phyloP scores from a whole-genome alignment of 306 rosid species.

The Cucumis cinereus region DNA sequence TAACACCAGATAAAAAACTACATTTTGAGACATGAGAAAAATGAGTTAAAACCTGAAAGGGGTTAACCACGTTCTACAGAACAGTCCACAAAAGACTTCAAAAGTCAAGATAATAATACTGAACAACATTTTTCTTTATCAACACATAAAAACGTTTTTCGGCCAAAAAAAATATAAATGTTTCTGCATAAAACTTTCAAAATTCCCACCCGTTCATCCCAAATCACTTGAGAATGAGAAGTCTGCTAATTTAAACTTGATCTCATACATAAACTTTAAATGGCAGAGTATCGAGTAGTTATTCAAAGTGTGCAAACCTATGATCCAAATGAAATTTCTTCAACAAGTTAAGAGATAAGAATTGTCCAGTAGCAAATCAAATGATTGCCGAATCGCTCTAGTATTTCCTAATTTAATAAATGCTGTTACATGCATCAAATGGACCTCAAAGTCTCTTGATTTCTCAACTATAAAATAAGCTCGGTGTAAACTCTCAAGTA shows the following conservation, averaged over 20 bases:
- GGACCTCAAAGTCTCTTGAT: not conserved
- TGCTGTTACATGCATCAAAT: not conserved
- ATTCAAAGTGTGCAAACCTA: not conserved
- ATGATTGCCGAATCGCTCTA: not conserved
- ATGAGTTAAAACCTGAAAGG: not conserved
- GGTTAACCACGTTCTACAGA: not conserved
- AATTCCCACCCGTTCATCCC: not conserved
- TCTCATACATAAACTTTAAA: not conserved
- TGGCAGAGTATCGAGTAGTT: not conserved
- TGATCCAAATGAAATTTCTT: not conserved
- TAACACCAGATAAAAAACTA: not conserved
- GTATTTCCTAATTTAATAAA: conserved; percentile 1
- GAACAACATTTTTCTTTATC: not conserved
- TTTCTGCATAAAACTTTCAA: not conserved
- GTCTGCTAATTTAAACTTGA: not conserved
- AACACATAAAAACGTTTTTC: not conserved
- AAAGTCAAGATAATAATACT: not conserved
- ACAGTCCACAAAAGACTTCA: not conserved
- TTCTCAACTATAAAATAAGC: not conserved
- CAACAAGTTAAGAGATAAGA: not conserved
- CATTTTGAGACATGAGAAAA: not conserved
- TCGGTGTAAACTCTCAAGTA: not conserved
- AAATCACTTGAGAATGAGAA: not conserved
- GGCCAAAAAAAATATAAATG: not conserved
- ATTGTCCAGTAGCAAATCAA: not conserved